Evolutionary conservation across 2,329 filamentous ascomycete genomes (phyloP), one percentile per base, ranked within the genome.

Genomic region (Plectosphaerella plurivora): DNA sequence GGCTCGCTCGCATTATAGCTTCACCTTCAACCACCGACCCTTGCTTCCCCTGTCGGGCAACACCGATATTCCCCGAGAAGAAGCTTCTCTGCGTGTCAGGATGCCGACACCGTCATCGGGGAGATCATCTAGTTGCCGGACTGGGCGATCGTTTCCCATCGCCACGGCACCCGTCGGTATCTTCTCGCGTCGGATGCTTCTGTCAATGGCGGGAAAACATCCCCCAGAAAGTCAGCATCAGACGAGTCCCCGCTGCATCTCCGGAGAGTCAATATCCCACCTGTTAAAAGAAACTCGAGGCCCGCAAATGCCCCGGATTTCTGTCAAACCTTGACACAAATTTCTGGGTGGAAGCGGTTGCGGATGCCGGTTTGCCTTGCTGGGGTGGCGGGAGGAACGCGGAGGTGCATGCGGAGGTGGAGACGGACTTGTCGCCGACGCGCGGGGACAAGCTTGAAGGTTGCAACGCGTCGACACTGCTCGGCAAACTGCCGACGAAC

Each of bases 121-220:
- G 28, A 33, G 11, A 33, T 33, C 28, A 22, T 33, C 11, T 10
- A 33, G 28, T 33, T 33, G 28, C 7, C 28, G 28, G 11, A 33
- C 8, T 33, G 28, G 28, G 28, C 28, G 28, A 33, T 33, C 28
- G 2, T 33, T 22, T 9, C 3, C 2, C 28, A 33, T 33, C 28
- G 11, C 28, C 28, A 33, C n/a, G n/a, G n/a, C n/a, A 33, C 28
- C 28, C 28, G 8, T 10, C 28, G 28, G 28, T 33, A 33, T 12
- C 28, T 4, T 5, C 8, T 33, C 28, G 8, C 28, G 8, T 33
- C 28, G 28, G 28, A 10, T 33, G 28, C 28, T 12, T 51, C 14
- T 47, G 28, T 11, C 35, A 51, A 24, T 44, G 45, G 45, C 25
- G 45, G 45, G 45, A 35, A 47, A 47, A 47, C n/a, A 33, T 36